Conservation (phyloP, 768 basidiomycete species). For the Hericium rajendrae region DNA sequence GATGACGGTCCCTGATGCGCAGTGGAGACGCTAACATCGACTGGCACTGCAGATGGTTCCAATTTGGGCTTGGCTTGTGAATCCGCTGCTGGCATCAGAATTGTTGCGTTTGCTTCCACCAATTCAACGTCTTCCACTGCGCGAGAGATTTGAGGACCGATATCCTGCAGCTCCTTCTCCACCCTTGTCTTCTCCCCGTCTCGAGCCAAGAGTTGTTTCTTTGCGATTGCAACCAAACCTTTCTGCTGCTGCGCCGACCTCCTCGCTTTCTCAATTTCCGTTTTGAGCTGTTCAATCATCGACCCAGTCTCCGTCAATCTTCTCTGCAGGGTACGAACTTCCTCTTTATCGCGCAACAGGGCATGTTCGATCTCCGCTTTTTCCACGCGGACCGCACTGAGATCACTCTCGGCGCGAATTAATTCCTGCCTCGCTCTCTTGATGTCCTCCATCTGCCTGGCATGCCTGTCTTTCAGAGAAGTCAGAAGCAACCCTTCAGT, state of each 20-base stretch:
- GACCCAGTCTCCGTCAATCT: slow-evolving; percentile 74
- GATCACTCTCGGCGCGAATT: slow-evolving; percentile 85
- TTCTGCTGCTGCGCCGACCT: slow-evolving; percentile 97
- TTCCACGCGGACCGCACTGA: slow-evolving; percentile 81
- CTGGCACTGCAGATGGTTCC: slow-evolving; percentile 16
- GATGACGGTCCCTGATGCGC: slow-evolving; percentile 14
- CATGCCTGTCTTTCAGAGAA: slow-evolving; percentile 58
- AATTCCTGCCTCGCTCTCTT: slow-evolving; percentile 66
- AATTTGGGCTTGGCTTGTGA: slow-evolving; percentile 42
- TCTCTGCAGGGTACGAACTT: slow-evolving; percentile 75
- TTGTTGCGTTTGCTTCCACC: slow-evolving; percentile 38
- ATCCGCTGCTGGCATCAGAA: slow-evolving; percentile 23
- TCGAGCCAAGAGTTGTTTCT: slow-evolving; percentile 83
- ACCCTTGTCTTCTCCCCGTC: slow-evolving; percentile 67
- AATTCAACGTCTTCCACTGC: too few relatives aligned
- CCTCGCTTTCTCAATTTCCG: slow-evolving; percentile 75
- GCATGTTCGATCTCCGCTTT: slow-evolving; percentile 86
- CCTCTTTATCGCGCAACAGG: slow-evolving; percentile 89
- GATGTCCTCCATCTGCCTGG: slow-evolving; percentile 61
- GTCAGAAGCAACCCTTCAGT: slow-evolving; percentile 66
- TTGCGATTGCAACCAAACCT: slow-evolving; percentile 87
- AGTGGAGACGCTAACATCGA: slow-evolving; percentile 25
- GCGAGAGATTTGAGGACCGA: slow-evolving; percentile 21
- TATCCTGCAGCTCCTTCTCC: slow-evolving; percentile 66
- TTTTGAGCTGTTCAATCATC: slow-evolving; percentile 61